A percentile compares a stretch with the other conserved stretches of the same genome.
Conservation (phyloP, 2,329 filamentous ascomycete species). For the Dissoconium aciculare region DNA sequence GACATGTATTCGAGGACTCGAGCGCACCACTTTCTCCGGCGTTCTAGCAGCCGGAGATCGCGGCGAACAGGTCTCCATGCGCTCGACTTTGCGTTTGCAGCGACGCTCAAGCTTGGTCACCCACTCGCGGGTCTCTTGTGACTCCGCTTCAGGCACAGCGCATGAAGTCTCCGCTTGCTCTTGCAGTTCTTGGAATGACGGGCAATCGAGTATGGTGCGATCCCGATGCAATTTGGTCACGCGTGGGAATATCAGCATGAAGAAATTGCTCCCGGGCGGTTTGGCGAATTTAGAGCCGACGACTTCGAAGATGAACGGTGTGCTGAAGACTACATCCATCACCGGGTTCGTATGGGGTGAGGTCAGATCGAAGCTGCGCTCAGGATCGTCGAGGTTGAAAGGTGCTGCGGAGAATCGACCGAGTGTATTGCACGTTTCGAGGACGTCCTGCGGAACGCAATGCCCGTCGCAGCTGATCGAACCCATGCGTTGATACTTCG, state of each 20-base stretch:
- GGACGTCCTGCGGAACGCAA: constrained; percentile 32
- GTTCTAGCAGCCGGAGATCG: constrained; percentile 5
- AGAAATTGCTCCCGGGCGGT: constrained; percentile 52
- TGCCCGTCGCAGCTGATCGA: constrained; percentile 28
- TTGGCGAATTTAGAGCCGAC: constrained; percentile 69
- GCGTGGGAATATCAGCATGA: constrained; percentile 60
- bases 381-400: constrained; percentile 13
- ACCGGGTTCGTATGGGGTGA: too few species aligned
- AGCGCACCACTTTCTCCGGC: too few species aligned
- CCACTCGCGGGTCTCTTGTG: constrained; percentile 48
- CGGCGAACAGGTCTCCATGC: constrained; percentile 13
- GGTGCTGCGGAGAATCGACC: constrained; percentile 26
- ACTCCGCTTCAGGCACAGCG: constrained; percentile 36
- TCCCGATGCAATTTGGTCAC: constrained; percentile 67
- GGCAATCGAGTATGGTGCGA: constrained; percentile 50
- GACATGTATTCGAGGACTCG: too few species aligned
- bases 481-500: constrained; percentile 53
- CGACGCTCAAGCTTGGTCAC: constrained; percentile 41
- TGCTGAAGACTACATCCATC: constrained; percentile 44
- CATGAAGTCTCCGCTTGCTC: constrained; percentile 45
- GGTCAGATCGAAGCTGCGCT: constrained; percentile 15
- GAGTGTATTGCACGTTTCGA: constrained; percentile 30
- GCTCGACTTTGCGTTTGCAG: constrained; percentile 19
- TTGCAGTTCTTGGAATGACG: constrained; percentile 57
- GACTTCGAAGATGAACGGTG: constrained; percentile 65